Evolutionary conservation across 148 eudicot species (phyloP), one percentile per base, ranked within the genome.

Genomic region (Oxyria digyna): DNA sequence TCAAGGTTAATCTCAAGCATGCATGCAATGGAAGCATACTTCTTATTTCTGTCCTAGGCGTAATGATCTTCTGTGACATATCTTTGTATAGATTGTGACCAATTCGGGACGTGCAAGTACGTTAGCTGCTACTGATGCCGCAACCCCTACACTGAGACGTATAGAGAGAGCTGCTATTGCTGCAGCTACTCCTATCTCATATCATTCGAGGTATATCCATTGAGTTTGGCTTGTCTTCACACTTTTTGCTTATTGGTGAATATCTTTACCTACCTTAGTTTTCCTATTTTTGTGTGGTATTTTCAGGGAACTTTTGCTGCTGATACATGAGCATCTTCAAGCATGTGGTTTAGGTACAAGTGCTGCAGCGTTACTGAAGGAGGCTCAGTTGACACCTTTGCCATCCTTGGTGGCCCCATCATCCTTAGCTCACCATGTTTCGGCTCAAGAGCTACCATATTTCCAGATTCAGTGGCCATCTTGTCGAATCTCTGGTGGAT

Each of bases 121-220:
- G 59, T 78, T 88, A 72, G 91, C 96, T 46, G 93, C 99, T 76
- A 91, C 89, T 72, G 99, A 94, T 87, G 99, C 99, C 69, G 99
- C 99, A 59, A 94, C 87, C 42, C 95, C 99, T 6, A 88, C 99
- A 24, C 71, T 94, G 73, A 81, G 96, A 77, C 97, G 99, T 67
- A 94, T 94, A 32, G 99, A 94, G 71, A 87, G 99, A 81, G 99
- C 99, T 82, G 93, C 99, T 57, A 94, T 94, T 69, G 99, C 97
- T 77, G 96, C 97, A n/a, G 99, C 99, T 59, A 94, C 97, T 42
- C 97, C 97, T 38, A 94, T 91, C 67, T 69, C 96, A 42, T 94
- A 94, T 67, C 89, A 87, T 84, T 77, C 97, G 45, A 87, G 87
- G 99, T 88, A 85, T 41, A 65, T 62, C 6, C 5, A 59, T 54